Base-by-base conservation (phyloP, 2,329 filamentous ascomycete species). In the Pyricularia grisea region DNA sequence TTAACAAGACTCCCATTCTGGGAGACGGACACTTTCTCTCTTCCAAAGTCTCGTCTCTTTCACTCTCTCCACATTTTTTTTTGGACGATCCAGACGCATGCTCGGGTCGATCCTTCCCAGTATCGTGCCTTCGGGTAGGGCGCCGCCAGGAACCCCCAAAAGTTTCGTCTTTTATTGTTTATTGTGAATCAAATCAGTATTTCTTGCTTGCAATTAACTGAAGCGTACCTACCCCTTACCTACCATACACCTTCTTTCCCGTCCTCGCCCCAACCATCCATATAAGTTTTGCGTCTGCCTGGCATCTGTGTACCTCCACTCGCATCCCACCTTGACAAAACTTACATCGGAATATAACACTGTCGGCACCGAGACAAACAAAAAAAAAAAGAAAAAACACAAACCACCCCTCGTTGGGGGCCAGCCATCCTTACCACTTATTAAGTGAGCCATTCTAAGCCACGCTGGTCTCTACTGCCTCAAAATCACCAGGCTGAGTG, bases 381-480 rank as follows among this genome's bases (percentile, higher is more conserved):
- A 61, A 61, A 25, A n/a, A 27, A 27, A 27, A 27, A 27, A 27
- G 27, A 27, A 4, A 27, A 27, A 2, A 27, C 27, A 27, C 27
- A 27, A 61, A 12, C 23, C 23, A 14, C 58, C 58, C 58, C 58
- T 61, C 23, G n/a, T 61, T 61, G 58, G 58, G 58, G 58, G 58
- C 58, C 58, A 61, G 58, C 58, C 58, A 61, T 55, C 42, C 42
- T 55, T 61, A 28, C 12, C 23, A 61, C 23, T 61, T 61, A 61
- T 61, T 61, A 61, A 61, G 58, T 61, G 58, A 61, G 23, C 58
- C 23, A 61, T 61, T 61, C 58, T 61, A 61, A 61, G 58, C 58
- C 58, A 61, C 58, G 23, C 58, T 61, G 58, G 23, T 25, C 11
- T 27, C n/a, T 25, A 25, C 25, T 61, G 58, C 58, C 58, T 25